Evolutionary conservation across 331 rosid species (phyloP).

Genomic region (Acacia pycnantha): DNA sequence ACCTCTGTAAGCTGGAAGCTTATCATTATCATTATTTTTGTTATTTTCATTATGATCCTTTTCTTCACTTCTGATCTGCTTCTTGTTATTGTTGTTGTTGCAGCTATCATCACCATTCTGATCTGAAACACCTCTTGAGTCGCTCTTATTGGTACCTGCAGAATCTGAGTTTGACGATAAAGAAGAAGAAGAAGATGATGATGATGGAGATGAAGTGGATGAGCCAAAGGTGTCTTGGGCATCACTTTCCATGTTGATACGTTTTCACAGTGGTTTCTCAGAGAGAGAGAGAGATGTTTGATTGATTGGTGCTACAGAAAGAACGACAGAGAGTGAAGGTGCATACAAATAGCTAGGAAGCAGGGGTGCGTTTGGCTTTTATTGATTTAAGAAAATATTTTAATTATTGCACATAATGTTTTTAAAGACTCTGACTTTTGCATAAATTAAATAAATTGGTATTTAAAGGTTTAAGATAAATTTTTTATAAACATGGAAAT

Average conservation of each 20-base stretch:
- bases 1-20: conserved; percentile 65
- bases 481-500: not conserved
- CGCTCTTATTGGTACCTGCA: conserved; percentile 9
- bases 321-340: conserved; percentile 41
- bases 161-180: conserved; percentile 11
- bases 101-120: conserved; percentile 17
- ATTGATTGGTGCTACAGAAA: conserved; percentile 37
- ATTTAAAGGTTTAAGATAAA: not conserved
- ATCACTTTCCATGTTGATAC: conserved; percentile 60
- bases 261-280: not conserved
- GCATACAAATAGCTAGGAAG: conserved; percentile 31
- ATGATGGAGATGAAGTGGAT: conserved; percentile 16
- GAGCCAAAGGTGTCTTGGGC: conserved; percentile 26
- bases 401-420: not conserved
- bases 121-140: conserved; percentile 3
- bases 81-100: conserved; percentile 16
- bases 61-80: conserved; percentile 34
- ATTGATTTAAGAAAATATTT: conserved; percentile 27
- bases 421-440: not conserved
- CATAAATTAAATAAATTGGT: not conserved
- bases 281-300: not conserved
- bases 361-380: conserved; percentile 38
- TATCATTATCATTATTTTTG: conserved; percentile 12
- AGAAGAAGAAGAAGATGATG: not conserved
- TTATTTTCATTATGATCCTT: not conserved